Base-by-base conservation (phyloP, 106 monocot species). In the Acanthochlamys bracteata region DNA sequence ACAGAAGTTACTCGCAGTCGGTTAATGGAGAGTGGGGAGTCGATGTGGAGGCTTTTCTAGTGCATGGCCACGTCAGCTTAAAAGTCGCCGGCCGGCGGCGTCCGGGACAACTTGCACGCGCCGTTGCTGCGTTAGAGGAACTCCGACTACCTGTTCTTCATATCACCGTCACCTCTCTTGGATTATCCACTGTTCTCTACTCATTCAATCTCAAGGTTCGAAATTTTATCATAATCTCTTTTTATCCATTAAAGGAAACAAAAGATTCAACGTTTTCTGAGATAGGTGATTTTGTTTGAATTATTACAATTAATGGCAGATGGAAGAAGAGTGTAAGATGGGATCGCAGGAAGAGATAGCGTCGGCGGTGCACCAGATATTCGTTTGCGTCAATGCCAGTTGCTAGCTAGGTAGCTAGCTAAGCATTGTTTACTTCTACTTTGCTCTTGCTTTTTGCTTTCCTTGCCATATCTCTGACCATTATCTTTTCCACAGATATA, bases 291-390 rank as follows among this genome's bases (percentile, higher is more conserved):
- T 33, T 33, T 33, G 33, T 33, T 33, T 33, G 33, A 33, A 33
- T 33, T 33, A 6, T 33, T 33, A 33, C 6, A n/a, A 9, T 45
- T 45, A 45, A 45, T 45, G 43, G 42, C 67, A 94, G 96, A 79
- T 83, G 66, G 96, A 91, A 39, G 90, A 91, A 9, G 82, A 69
- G 42, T 91, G 96, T 69, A 80, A 49, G 76, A 55, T 96, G 11
- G 71, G 78, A 52, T 71, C 96, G 7, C 87, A 82, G 7, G 96
- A 96, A 64, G 85, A 96, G 75, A 74, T 96, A n/a, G 96, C 96
- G 42, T 65, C 73, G 60, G 82, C 80, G 53, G 88, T 83, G 66
- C 87, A 96, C 60, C 84, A 80, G 66, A 90, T 96, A 24, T 91
- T 96, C 74, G 53, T 61, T 60, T 77, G 60, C 74, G 69, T 77